Conservation (phyloP, 306 rosid species). For the Purshia tridentata region DNA sequence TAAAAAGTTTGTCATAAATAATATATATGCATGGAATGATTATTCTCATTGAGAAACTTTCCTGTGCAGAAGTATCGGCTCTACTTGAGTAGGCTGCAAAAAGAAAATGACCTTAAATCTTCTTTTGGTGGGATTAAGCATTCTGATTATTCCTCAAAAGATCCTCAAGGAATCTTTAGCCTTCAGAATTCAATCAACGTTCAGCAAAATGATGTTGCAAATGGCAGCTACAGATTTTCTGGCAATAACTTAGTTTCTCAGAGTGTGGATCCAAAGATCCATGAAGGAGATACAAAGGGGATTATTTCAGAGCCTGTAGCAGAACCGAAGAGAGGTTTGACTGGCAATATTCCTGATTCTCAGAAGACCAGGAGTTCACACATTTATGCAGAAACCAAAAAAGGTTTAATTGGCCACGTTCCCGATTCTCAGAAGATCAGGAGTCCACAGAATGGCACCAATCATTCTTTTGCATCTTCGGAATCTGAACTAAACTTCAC, state of each 20-base stretch:
- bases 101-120: slow-evolving; percentile 62
- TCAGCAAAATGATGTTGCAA: slow-evolving; percentile 54
- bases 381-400: slow-evolving; percentile 42
- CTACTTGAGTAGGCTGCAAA: slow-evolving; percentile 85
- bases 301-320: slow-evolving; percentile 40
- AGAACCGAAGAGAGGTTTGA: slow-evolving; percentile 44
- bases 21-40: slow-evolving; percentile 17
- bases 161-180: slow-evolving; percentile 47
- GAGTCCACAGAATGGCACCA: slow-evolving; percentile 31
- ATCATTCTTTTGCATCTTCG: slow-evolving; percentile 41
- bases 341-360: slow-evolving; percentile 41
- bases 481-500: slow-evolving; percentile 57
- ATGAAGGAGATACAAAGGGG: slow-evolving; percentile 44
- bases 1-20: slow-evolving; percentile 1
- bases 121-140: slow-evolving; percentile 60
- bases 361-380: slow-evolving; percentile 30
- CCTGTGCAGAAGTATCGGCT: slow-evolving; percentile 90
- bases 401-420: slow-evolving; percentile 32
- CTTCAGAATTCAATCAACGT: slow-evolving; percentile 40
- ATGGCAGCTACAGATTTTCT: slow-evolving; percentile 46
- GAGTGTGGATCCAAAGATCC: slow-evolving; percentile 38
- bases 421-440: slow-evolving; percentile 39
- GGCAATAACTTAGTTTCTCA: slow-evolving; percentile 46
- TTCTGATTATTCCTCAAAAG: slow-evolving; percentile 58
- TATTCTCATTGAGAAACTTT: slow-evolving; percentile 27